These are phyloP conservation scores for Pleurotus platypus DNA, from an alignment of 768 basidiomycete species.

Conservation along the genomic window DNA sequence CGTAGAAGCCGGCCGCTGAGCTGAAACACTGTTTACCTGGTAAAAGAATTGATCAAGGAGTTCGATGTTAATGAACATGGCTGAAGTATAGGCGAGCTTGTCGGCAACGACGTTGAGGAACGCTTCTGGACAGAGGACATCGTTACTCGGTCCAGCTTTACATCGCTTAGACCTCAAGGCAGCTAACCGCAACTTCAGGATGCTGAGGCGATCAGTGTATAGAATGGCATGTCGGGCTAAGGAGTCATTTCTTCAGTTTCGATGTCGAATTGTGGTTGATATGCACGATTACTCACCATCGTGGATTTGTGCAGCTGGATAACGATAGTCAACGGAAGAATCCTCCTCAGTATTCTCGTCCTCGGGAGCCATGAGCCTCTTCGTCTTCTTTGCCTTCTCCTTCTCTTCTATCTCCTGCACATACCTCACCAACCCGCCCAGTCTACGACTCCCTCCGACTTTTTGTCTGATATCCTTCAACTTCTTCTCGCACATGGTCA, in stretches of 20 bases:
- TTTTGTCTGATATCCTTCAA: constrained; percentile 82
- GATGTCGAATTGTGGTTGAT: background rate
- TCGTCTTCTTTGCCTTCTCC: constrained; percentile 60
- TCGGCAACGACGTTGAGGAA: constrained; percentile 97
- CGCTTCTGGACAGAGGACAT: constrained; percentile 91
- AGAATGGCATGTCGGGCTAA: constrained; percentile 90
- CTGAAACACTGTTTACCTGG: constrained; percentile 52
- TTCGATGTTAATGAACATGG: constrained; percentile 99
- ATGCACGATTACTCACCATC: constrained; percentile 62
- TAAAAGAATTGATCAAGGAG: constrained; percentile 98
- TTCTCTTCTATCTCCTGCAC: constrained; percentile 80
- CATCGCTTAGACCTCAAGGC: constrained; percentile 90
- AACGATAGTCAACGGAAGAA: constrained; percentile 70
- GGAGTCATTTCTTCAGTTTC: constrained; percentile 10
- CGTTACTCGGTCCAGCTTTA: constrained; percentile 80
- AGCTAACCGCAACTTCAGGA: constrained; percentile 82
- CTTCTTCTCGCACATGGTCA: constrained; percentile 80
- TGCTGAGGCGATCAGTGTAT: constrained; percentile 74
- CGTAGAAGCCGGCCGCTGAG: background rate
- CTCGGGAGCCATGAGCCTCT: constrained; percentile 35
- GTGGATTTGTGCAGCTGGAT: constrained; percentile 85
- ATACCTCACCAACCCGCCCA: constrained; percentile 75
- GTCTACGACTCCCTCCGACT: constrained; percentile 82
- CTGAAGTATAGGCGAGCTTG: constrained; percentile 92
- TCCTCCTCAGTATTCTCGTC: constrained; percentile 31